Percentiles rank a stretch among this genome's conserved stretches.
Evolutionary conservation across 2,329 filamentous ascomycete genomes (phyloP).

Genomic region (Colletotrichum sp.): DNA sequence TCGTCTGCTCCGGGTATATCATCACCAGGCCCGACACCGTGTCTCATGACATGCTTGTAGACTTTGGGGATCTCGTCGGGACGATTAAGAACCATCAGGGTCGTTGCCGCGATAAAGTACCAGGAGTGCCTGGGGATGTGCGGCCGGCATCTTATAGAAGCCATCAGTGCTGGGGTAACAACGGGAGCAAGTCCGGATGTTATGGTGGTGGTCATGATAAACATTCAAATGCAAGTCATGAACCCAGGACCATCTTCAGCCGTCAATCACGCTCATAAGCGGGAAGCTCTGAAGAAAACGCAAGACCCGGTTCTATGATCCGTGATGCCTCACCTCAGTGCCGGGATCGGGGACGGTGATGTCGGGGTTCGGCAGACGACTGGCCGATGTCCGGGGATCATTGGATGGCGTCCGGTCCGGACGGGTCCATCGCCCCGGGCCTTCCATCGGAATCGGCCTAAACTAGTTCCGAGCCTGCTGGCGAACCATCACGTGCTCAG

Average conservation of each 20-base stretch:
- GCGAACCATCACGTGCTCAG: conserved; percentile 2
- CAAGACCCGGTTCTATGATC: not conserved
- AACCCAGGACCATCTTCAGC: not conserved
- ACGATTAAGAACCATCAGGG: conserved; percentile 51
- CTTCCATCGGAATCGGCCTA: not conserved
- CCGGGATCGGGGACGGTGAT: not conserved
- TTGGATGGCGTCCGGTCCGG: not conserved
- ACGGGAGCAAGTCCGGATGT: conserved; percentile 27
- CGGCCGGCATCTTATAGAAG: conserved; percentile 42
- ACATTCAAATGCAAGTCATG: not conserved
- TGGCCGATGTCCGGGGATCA: not conserved
- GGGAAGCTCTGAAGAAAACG: not conserved
- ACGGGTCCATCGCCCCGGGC: not conserved
- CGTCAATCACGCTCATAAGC: not conserved
- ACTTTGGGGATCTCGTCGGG: conserved; percentile 52
- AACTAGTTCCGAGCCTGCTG: not conserved
- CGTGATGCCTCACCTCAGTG: not conserved
- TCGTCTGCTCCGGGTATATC: conserved; percentile 34
- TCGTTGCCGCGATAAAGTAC: conserved; percentile 52
- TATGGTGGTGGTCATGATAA: not conserved
- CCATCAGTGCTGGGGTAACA: conserved; percentile 45
- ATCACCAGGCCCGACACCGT: conserved; percentile 27
- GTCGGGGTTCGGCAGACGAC: not conserved
- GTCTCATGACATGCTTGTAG: conserved; percentile 44
- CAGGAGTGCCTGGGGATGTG: conserved; percentile 49